Conservation (phyloP, 2,329 filamentous ascomycete genomes). For the Anisogramma anomala region DNA sequence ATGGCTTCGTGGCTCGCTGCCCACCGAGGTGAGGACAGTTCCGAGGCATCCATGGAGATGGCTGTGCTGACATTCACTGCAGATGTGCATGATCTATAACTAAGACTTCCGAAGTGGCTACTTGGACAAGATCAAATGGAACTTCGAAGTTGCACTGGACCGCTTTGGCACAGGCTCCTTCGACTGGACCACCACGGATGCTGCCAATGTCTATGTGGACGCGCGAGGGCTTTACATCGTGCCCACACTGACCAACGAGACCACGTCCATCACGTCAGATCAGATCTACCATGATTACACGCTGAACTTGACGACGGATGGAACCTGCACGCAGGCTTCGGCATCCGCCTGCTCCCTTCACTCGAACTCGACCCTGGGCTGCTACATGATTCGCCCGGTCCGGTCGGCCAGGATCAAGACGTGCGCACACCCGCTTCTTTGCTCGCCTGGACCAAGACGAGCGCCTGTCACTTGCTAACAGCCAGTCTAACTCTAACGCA, state of each 20-base stretch:
- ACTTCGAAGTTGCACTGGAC: constrained; percentile 19
- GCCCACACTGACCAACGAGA: constrained; percentile 37
- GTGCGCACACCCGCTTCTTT: too few relatives aligned
- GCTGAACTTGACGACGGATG: constrained; percentile 32
- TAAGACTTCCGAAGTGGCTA: constrained; percentile 31
- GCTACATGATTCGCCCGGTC: constrained; percentile 36
- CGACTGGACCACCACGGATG: constrained; percentile 41
- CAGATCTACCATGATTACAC: constrained; percentile 29
- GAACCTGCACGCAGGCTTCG: constrained; percentile 29
- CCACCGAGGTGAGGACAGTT: constrained; percentile 9
- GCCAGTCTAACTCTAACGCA: too few relatives aligned
- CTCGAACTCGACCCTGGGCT: constrained; percentile 31
- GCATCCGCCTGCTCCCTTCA: constrained; percentile 26
- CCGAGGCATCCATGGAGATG: too few relatives aligned
- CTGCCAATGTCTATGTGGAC: constrained; percentile 36
- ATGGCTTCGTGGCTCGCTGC: constrained; percentile 19
- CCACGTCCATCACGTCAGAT: constrained; percentile 27
- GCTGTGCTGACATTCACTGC: constrained; percentile 1
- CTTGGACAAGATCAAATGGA: constrained; percentile 11
- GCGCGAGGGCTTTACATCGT: constrained; percentile 40
- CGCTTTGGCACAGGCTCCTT: constrained; percentile 38
- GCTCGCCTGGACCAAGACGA: too few relatives aligned
- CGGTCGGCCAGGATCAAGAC: constrained; percentile 38
- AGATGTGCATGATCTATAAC: constrained; percentile 34
- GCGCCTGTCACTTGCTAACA: too few relatives aligned